A percentile compares a stretch with the other conserved stretches of the same genome.
phyloP scores from a whole-genome alignment of 768 basidiomycete species.

The Amyloporia xantha region DNA sequence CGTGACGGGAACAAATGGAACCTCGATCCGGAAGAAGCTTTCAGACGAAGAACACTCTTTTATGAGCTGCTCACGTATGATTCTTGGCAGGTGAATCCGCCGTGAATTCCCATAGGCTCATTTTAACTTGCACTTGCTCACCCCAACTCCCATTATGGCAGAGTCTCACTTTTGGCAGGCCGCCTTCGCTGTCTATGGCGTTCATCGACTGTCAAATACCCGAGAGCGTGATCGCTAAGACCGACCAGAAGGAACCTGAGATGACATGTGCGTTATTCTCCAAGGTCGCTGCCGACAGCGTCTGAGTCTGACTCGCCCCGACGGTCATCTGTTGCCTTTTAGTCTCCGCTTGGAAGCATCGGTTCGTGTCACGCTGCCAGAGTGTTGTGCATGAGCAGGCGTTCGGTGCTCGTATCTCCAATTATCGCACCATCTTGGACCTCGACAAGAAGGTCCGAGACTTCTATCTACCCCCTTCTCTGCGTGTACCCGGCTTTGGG shows the following conservation, averaged over 20 bases:
- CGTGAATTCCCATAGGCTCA: neutral
- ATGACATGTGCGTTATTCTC: slow-evolving; percentile 47
- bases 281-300: neutral
- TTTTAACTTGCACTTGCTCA: neutral
- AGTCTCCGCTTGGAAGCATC: slow-evolving; percentile 69
- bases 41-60: slow-evolving; percentile 51
- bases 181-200: slow-evolving; percentile 53
- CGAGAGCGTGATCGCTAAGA: slow-evolving; percentile 37
- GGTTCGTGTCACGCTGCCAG: slow-evolving; percentile 54
- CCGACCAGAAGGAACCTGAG: slow-evolving; percentile 44
- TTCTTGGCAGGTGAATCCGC: slow-evolving; percentile 53
- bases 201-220: slow-evolving; percentile 50
- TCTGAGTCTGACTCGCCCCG: neutral
- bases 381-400: slow-evolving; percentile 61
- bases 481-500: slow-evolving; percentile 59
- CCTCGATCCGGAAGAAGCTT: slow-evolving; percentile 47
- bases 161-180: slow-evolving; percentile 68
- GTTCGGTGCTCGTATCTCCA: slow-evolving; percentile 56
- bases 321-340: neutral
- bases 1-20: slow-evolving; percentile 66
- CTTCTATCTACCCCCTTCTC: slow-evolving; percentile 58
- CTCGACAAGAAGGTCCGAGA: slow-evolving; percentile 60
- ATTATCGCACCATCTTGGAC: slow-evolving; percentile 54
- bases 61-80: slow-evolving; percentile 66
- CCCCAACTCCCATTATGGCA: slow-evolving; percentile 20